Conservation (phyloP, 148 eudicot genomes). For the Amaranthus hypochondriacus region DNA sequence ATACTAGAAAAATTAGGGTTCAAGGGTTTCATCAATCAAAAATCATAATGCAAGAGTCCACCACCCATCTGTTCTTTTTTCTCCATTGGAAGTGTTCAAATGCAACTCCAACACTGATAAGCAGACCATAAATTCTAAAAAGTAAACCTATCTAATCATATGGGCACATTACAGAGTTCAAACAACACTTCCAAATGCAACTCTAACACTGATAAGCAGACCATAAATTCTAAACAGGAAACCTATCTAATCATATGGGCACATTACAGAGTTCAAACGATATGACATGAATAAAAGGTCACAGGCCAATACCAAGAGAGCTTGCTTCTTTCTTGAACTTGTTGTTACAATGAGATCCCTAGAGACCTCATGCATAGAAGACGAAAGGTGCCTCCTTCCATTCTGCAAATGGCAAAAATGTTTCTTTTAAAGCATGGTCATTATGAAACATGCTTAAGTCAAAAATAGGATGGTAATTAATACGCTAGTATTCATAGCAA, state of each 20-base stretch:
- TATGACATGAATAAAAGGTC: neutral
- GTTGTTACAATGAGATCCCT: slow-evolving; percentile 94
- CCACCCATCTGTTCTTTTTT: neutral
- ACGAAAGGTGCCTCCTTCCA: slow-evolving; percentile 82
- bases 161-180: neutral
- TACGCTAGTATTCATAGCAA: neutral
- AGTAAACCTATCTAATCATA: neutral
- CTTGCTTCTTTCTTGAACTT: slow-evolving; percentile 84
- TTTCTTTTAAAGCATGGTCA: slow-evolving; percentile 1
- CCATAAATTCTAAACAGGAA: neutral
- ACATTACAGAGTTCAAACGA: neutral
- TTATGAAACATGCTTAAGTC: neutral
- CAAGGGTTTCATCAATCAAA: neutral
- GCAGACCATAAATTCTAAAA: neutral
- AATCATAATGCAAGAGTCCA: neutral
- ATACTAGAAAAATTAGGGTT: neutral
- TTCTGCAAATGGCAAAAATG: slow-evolving; percentile 49
- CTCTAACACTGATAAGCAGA: neutral
- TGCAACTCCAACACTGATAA: neutral
- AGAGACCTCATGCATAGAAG: slow-evolving; percentile 92
- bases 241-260: neutral
- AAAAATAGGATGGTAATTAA: neutral
- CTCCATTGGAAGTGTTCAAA: neutral
- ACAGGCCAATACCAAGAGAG: slow-evolving; percentile 58
- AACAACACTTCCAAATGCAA: too few species aligned